Percentiles rank a stretch among this genome's conserved stretches.
Evolutionary conservation across 495 filamentous ascomycete species (phyloP).

Genomic region (Penicillium angulare): DNA sequence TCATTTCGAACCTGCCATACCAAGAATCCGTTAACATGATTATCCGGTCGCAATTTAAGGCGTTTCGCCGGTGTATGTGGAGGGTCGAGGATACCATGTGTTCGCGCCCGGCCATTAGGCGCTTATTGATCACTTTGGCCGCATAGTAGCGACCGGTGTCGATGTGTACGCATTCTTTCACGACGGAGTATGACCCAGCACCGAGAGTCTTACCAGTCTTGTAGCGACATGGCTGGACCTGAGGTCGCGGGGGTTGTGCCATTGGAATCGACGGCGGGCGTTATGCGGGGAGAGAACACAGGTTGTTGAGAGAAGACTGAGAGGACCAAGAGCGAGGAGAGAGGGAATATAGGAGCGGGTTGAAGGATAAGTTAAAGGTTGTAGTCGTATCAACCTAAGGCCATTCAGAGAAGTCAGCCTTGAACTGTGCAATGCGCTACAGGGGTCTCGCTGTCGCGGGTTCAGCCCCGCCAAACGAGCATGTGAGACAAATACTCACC

Average conservation of each 20-base stretch:
- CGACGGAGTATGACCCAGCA: slow-evolving; percentile 94
- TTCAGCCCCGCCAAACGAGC: slow-evolving; percentile 12
- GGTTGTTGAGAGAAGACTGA: background rate
- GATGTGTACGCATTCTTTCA: slow-evolving; percentile 99
- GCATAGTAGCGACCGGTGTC: slow-evolving; percentile 98
- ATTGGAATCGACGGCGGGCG: slow-evolving; percentile 18
- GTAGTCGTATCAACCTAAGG: slow-evolving; percentile 11
- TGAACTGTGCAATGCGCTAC: slow-evolving; percentile 6
- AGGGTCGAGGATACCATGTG: slow-evolving; percentile 73
- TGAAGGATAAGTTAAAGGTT: background rate
- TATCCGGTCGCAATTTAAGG: background rate
- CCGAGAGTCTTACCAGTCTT: slow-evolving; percentile 98
- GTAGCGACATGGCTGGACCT: slow-evolving; percentile 82
- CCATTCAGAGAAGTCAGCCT: slow-evolving; percentile 15
- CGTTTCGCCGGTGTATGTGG: background rate
- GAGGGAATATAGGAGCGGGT: background rate
- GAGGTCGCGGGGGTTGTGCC: slow-evolving; percentile 51
- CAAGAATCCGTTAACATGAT: background rate
- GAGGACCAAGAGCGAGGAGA: background rate
- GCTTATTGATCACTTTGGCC: slow-evolving; percentile 98
- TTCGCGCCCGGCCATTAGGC: slow-evolving; percentile 94
- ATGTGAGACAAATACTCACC: slow-evolving; percentile 8
- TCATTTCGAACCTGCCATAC: slow-evolving; percentile 82
- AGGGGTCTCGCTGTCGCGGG: background rate
- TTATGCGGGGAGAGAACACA: background rate